Evolutionary conservation across 495 filamentous ascomycete species (phyloP).

Genomic region (Cetradonia linearis): DNA sequence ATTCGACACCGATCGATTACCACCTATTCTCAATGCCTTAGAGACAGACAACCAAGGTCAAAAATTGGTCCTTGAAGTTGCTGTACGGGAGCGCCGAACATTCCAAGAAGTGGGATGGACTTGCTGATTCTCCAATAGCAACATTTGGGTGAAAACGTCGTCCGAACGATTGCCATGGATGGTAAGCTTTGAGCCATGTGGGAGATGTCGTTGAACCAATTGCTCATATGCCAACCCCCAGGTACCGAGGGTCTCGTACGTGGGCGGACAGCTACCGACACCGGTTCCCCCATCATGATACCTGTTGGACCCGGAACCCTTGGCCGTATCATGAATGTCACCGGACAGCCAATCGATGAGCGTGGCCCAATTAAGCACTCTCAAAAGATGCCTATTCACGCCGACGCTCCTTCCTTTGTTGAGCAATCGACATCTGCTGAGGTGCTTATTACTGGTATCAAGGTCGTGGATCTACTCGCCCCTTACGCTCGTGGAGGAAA

Average conservation of each 20-base stretch:
- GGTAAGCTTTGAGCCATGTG: slow-evolving; percentile 49
- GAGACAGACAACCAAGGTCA: slow-evolving; percentile 82
- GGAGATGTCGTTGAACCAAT: not conserved
- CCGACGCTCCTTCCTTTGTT: slow-evolving; percentile 78
- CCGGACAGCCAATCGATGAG: slow-evolving; percentile 99
- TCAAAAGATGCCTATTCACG: slow-evolving; percentile 84
- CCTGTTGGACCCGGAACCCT: slow-evolving; percentile 92
- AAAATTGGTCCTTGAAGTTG: slow-evolving; percentile 93
- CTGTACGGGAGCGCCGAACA: slow-evolving; percentile 53
- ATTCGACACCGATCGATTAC: slow-evolving; percentile 90
- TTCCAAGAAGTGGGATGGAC: not conserved
- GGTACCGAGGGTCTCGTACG: slow-evolving; percentile 98
- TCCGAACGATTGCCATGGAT: slow-evolving; percentile 99
- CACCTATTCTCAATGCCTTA: slow-evolving; percentile 95
- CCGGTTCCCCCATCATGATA: slow-evolving; percentile 91
- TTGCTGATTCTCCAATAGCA: slow-evolving; percentile 48
- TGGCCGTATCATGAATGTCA: slow-evolving; percentile 99
- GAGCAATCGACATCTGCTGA: slow-evolving; percentile 95
- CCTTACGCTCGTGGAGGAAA: slow-evolving; percentile 99
- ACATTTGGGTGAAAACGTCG: slow-evolving; percentile 99
- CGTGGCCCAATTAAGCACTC: slow-evolving; percentile 91
- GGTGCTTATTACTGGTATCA: slow-evolving; percentile 97
- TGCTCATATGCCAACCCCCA: slow-evolving; percentile 29
- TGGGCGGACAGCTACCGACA: slow-evolving; percentile 74
- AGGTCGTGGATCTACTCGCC: slow-evolving; percentile 97